Conservation (phyloP, 345 rosid species). For the Eucalyptus sp. region DNA sequence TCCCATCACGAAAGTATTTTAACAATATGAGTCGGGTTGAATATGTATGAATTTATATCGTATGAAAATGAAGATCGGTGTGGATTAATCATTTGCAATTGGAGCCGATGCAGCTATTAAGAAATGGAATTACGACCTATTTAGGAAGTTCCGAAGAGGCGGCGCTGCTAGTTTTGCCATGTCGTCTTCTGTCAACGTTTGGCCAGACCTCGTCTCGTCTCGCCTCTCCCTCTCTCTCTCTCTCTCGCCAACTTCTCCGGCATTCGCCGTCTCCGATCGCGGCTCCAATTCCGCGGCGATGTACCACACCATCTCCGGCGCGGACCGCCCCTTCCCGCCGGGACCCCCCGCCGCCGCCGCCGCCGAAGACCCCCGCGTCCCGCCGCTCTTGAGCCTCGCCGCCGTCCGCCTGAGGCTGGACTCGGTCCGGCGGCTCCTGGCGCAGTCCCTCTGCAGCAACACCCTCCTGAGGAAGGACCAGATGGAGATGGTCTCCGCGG, state of each 20-base stretch:
- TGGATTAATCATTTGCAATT: neutral
- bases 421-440: constrained; percentile 1
- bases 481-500: constrained; percentile 3
- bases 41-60: too few relatives aligned
- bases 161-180: neutral
- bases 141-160: neutral
- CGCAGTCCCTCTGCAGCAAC: neutral
- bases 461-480: neutral
- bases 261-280: neutral
- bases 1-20: too few relatives aligned
- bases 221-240: neutral
- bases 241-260: neutral
- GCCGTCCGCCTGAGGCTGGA: constrained; percentile 1
- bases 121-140: neutral
- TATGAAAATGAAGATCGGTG: neutral
- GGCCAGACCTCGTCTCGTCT: neutral
- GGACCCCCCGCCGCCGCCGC: neutral
- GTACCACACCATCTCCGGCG: neutral
- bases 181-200: neutral
- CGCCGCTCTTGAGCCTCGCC: constrained; percentile 2
- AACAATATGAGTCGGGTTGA: too few relatives aligned
- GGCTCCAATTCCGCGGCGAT: neutral
- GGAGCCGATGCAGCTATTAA: neutral
- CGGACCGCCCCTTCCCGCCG: neutral
- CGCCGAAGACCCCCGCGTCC: neutral